Conservation (phyloP, 2,329 filamentous ascomycete species). For the Sporothrix protearum region DNA sequence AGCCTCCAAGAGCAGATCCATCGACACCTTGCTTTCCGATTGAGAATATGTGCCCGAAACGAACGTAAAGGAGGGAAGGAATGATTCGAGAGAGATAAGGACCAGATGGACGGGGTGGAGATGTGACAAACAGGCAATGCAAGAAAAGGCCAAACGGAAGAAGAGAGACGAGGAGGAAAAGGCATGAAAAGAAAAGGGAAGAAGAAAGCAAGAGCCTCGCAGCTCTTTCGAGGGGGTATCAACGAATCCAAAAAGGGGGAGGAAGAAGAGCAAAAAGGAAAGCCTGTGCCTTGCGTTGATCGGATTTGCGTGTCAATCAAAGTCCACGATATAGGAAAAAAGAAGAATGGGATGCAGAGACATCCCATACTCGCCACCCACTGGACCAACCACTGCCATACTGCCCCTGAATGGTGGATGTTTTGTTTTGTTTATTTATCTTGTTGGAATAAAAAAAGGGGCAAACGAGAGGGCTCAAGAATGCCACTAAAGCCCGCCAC, state of each 20-base stretch:
- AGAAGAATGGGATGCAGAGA: neutral
- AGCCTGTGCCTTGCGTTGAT: neutral
- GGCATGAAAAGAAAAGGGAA: neutral
- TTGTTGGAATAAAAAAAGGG: neutral
- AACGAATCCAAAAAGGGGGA: conserved; percentile 19
- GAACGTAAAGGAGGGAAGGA: neutral
- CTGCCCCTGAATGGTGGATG: neutral
- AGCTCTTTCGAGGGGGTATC: conserved; percentile 18
- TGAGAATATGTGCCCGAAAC: neutral
- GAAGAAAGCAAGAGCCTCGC: neutral
- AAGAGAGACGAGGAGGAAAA: neutral
- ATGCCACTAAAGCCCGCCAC: neutral
- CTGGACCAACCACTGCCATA: neutral
- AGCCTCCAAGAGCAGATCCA: no score
- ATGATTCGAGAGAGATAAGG: neutral
- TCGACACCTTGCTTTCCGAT: neutral
- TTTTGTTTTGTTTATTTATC: neutral
- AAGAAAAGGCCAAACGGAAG: neutral
- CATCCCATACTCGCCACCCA: neutral
- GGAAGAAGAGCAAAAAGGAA: neutral
- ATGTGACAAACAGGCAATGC: neutral
- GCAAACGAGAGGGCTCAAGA: neutral
- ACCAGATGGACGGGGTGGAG: neutral
- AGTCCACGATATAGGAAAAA: neutral
- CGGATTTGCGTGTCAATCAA: neutral